These are phyloP conservation scores for Mycena latifolia DNA, from an alignment of 768 basidiomycete genomes.

Conservation along the genomic window DNA sequence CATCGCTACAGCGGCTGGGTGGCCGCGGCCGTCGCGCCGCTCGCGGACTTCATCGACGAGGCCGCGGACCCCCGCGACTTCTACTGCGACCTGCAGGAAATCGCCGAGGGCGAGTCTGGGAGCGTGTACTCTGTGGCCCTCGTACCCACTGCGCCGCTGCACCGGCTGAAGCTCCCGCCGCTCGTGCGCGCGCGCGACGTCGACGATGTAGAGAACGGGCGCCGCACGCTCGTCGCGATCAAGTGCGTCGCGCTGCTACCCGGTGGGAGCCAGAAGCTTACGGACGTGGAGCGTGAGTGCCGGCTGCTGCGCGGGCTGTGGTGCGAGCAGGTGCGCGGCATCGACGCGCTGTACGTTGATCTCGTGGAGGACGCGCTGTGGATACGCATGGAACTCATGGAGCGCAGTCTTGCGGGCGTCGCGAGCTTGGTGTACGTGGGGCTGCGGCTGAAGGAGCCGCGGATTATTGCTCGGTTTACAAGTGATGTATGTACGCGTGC, in stretches of 20 bases:
- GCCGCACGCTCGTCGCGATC: constrained; percentile 73
- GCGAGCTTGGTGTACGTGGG: constrained; percentile 73
- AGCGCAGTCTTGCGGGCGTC: constrained; percentile 87
- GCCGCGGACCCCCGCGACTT: constrained; percentile 70
- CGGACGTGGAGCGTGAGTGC: constrained; percentile 73
- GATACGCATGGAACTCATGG: constrained; percentile 94
- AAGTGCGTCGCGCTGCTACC: constrained; percentile 77
- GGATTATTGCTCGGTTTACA: constrained; percentile 79
- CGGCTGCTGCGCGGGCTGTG: constrained; percentile 65
- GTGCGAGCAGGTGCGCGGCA: constrained; percentile 72
- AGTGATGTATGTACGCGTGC: constrained; percentile 70
- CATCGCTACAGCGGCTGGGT: constrained; percentile 75
- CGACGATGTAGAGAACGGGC: constrained; percentile 47
- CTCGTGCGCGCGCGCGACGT: constrained; percentile 53
- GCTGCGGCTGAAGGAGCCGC: constrained; percentile 69
- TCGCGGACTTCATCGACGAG: constrained; percentile 75
- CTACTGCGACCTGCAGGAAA: constrained; percentile 79
- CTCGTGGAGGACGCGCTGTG: constrained; percentile 76
- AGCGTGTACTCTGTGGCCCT: constrained; percentile 63
- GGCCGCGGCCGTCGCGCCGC: constrained; percentile 67
- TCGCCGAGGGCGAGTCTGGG: constrained; percentile 88
- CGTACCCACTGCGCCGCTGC: constrained; percentile 48
- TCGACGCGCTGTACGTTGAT: constrained; percentile 81
- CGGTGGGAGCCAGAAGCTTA: constrained; percentile 70
- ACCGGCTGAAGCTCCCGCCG: constrained; percentile 55